A percentile compares a stretch with the other conserved stretches of the same genome.
Evolutionary conservation across 192 early-diverging fungal genomes (phyloP).

Genomic region (Coemansia sp.): DNA sequence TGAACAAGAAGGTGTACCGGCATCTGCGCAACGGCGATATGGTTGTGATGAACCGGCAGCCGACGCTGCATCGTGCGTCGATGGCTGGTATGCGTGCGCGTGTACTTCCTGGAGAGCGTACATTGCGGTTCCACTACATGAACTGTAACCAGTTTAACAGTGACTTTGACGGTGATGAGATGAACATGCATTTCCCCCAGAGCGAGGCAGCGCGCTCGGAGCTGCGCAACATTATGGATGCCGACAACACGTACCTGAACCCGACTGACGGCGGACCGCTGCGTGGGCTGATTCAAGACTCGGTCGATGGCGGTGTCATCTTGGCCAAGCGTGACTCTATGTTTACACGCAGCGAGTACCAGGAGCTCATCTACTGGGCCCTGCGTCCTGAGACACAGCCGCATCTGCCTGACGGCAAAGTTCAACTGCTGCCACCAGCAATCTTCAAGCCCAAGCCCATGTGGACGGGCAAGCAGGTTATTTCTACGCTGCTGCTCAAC

Average conservation of each 20-base stretch:
- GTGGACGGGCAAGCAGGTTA: slow-evolving; percentile 99
- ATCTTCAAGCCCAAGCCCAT: slow-evolving; percentile 79
- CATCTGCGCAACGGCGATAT: slow-evolving; percentile 97
- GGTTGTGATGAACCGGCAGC: slow-evolving; percentile 97
- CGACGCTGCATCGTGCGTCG: slow-evolving; percentile 98
- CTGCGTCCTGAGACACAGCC: slow-evolving; percentile 68
- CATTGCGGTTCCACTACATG: slow-evolving; percentile 99
- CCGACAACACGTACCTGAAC: slow-evolving; percentile 94
- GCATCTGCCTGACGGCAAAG: slow-evolving; percentile 63
- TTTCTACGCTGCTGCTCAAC: slow-evolving; percentile 91
- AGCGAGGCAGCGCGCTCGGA: slow-evolving; percentile 96
- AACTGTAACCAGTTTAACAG: slow-evolving; percentile 91
- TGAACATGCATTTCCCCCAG: slow-evolving; percentile 99
- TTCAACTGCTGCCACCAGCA: slow-evolving; percentile 84
- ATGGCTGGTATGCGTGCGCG: slow-evolving; percentile 98
- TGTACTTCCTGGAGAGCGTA: slow-evolving; percentile 94
- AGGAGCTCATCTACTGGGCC: slow-evolving; percentile 89
- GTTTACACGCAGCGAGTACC: slow-evolving; percentile 85
- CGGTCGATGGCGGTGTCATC: slow-evolving; percentile 95
- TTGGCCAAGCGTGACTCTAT: slow-evolving; percentile 87
- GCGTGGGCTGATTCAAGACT: slow-evolving; percentile 98
- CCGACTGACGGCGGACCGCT: slow-evolving; percentile 96
- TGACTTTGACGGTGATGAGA: slow-evolving; percentile 99
- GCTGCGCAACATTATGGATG: slow-evolving; percentile 91
- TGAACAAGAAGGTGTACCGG: slow-evolving; percentile 96